Base-by-base conservation (phyloP, 2,329 filamentous ascomycete genomes). In the Neonectria magnoliae region DNA sequence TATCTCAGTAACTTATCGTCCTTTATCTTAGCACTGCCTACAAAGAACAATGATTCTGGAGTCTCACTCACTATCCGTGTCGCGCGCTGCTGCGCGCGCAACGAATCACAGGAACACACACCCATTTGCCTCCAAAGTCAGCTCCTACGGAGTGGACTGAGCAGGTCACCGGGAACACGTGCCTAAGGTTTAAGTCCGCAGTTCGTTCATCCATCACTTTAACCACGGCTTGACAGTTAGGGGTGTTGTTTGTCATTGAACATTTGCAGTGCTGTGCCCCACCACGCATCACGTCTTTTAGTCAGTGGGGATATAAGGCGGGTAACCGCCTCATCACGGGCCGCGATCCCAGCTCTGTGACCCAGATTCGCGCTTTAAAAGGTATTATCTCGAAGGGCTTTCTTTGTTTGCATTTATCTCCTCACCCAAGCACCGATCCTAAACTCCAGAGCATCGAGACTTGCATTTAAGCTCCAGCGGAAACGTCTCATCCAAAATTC, bases 21-120 rank as follows among this genome's bases (percentile, higher is more conserved):
- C 6, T 25, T 25, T 63, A 63, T 57, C 57, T 61, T 53, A 61
- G 61, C 48, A 8, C n/a, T 42, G 36, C 14, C 14, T 25, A n/a
- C n/a, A 16, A 38, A 38, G 36, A 16, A 38, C 36, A 16, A 38
- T n/a, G 14, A n/a, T 8, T 38, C 14, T 8, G 14, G 14, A 38
- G 29, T 51, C 16, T 51, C 27, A 33, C 10, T 51, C 27, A 20
- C 10, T 51, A 33, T 20, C 29, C 20, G 29, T 14, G 29, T 29
- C 27, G 48, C 48, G 29, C 29, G 31, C 10, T 29, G n/a, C 27
- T 20, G 16, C 11, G 25, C 25, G 29, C 13, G 29, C 29, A n/a
- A 31, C n/a, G 29, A 8, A 20, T 51, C n/a, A 33, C 29, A 20
- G 48, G 33, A 31, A 51, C 5, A 33, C 14, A n/a, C 16, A 9